phyloP scores from a whole-genome alignment of 176 grass and related monocot genomes.

The Typha latifolia region DNA sequence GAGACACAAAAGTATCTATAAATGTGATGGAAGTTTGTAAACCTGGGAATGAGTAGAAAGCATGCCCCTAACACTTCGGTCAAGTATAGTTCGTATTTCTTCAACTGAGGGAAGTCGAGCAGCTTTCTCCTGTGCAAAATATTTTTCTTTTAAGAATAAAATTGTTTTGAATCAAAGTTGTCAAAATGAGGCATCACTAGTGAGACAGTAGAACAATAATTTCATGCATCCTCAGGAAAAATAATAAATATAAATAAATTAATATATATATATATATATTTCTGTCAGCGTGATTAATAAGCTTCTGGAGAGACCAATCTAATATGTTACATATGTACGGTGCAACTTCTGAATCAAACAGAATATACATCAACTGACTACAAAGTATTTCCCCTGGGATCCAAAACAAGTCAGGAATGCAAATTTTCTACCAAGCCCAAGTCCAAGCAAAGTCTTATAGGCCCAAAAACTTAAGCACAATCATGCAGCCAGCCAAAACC shows the following conservation, averaged over 20 bases:
- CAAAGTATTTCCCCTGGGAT: no score
- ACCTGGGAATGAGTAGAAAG: constrained; percentile 86
- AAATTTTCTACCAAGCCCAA: no score
- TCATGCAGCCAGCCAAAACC: no score
- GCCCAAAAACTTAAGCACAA: no score
- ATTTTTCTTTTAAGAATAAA: neutral
- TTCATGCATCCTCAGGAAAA: no score
- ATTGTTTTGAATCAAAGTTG: neutral
- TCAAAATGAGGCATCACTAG: neutral
- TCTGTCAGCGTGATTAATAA: neutral
- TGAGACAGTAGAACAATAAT: neutral
- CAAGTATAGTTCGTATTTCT: constrained; percentile 67
- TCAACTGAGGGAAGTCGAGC: constrained; percentile 57
- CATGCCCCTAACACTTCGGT: constrained; percentile 51
- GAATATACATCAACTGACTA: no score
- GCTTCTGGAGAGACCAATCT: no score
- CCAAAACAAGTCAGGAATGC: no score
- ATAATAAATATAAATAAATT: no score
- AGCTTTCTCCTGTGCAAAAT: constrained; percentile 46
- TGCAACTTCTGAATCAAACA: no score
- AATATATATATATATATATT: neutral
- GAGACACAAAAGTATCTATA: neutral
- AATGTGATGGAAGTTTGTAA: constrained; percentile 2
- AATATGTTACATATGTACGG: no score
- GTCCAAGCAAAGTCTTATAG: no score